Conservation (phyloP, 2,329 filamentous ascomycete genomes). For the Venturiaceae sp. region DNA sequence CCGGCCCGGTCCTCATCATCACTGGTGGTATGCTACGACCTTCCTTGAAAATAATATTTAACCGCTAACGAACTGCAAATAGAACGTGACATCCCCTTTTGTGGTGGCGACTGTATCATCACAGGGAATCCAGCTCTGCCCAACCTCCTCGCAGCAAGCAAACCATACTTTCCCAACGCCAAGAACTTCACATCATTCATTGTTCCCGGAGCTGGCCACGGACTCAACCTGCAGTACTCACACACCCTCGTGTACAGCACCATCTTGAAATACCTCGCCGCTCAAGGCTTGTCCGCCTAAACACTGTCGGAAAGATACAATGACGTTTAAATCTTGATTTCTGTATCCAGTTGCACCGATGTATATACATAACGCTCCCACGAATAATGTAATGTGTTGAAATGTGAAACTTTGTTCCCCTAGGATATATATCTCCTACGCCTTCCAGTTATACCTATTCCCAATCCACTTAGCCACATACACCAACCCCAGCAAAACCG, state of each 20-base stretch:
- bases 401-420: no score
- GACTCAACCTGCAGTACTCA: constrained; percentile 1
- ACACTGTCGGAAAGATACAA: neutral
- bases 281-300: neutral
- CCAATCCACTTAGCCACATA: constrained; percentile 58
- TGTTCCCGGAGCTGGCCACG: constrained; percentile 7
- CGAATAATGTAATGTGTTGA: neutral
- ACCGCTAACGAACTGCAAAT: neutral
- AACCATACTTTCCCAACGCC: neutral
- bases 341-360: neutral
- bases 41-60: no score
- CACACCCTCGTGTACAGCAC: neutral
- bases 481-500: constrained; percentile 67
- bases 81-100: constrained; percentile 18
- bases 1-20: neutral
- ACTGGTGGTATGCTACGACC: neutral
- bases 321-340: neutral
- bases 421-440: no score
- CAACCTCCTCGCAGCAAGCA: neutral
- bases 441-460: constrained; percentile 45
- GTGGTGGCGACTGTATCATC: constrained; percentile 16
- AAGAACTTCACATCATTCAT: neutral
- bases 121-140: neutral
- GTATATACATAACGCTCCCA: neutral
- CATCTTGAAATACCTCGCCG: neutral